A percentile compares a stretch with the other conserved stretches of the same genome.
These are phyloP conservation scores for Naganishia sp. DNA, from an alignment of 1,284 basidiomycete species.

Conservation along the genomic window DNA sequence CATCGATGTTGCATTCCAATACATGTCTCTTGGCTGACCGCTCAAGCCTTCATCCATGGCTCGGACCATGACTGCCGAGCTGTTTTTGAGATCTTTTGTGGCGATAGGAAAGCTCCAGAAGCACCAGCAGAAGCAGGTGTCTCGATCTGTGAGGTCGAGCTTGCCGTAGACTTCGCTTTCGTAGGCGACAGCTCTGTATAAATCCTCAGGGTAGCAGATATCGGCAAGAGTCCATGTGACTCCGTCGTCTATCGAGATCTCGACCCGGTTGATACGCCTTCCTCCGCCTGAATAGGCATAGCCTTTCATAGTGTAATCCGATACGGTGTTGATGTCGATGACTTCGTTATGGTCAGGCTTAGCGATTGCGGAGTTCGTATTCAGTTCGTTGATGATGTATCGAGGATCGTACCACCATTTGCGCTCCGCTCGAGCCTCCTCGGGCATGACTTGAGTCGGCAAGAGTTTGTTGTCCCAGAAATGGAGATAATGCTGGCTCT, in stretches of 20 bases:
- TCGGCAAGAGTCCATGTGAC: slow-evolving; percentile 60
- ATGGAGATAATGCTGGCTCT: slow-evolving; percentile 62
- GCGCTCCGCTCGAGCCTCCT: slow-evolving; percentile 61
- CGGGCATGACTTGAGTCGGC: slow-evolving; percentile 62
- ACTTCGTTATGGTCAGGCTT: slow-evolving; percentile 63
- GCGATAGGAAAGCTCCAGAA: slow-evolving; percentile 62
- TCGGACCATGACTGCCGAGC: slow-evolving; percentile 59
- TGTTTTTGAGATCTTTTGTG: slow-evolving; percentile 51
- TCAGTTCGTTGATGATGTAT: slow-evolving; percentile 61
- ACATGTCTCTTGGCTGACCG: slow-evolving; percentile 36
- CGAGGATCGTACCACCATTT: slow-evolving; percentile 67
- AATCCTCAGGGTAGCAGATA: slow-evolving; percentile 60
- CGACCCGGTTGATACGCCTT: slow-evolving; percentile 62
- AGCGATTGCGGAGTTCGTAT: slow-evolving; percentile 65
- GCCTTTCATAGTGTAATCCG: slow-evolving; percentile 57
- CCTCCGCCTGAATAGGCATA: slow-evolving; percentile 72
- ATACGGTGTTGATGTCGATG: slow-evolving; percentile 44
- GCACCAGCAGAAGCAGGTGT: slow-evolving; percentile 67
- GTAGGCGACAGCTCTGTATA: slow-evolving; percentile 54
- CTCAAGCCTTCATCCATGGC: slow-evolving; percentile 61
- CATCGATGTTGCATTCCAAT: slow-evolving; percentile 61
- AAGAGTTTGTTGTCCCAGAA: slow-evolving; percentile 64
- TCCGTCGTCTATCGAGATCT: slow-evolving; percentile 65
- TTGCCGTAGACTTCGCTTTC: slow-evolving; percentile 52
- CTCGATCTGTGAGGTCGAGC: slow-evolving; percentile 59